Conservation (phyloP, 495 filamentous ascomycete species). For the Extremus antarcticus region DNA sequence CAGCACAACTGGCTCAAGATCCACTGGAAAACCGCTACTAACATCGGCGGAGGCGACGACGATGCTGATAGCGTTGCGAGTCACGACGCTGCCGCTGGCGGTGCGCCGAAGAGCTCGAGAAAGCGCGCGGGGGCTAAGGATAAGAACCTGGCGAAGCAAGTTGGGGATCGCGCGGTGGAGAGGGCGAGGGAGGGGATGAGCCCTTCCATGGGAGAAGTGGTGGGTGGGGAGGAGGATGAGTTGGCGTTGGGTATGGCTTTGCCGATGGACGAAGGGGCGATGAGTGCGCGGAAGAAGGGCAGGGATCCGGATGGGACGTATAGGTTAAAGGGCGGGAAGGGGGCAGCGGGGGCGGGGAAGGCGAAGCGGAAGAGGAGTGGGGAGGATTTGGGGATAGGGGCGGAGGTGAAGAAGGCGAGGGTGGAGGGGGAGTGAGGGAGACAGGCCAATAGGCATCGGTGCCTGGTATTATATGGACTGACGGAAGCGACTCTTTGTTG, state of each 20-base stretch:
- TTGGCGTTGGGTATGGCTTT: too few species aligned
- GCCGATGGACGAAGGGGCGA: background rate
- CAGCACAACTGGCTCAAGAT: slow-evolving; percentile 69
- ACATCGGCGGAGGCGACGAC: background rate
- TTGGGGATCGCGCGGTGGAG: slow-evolving; percentile 20
- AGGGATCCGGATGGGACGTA: slow-evolving; percentile 11
- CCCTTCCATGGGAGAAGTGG: background rate
- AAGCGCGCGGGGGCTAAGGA: slow-evolving; percentile 5
- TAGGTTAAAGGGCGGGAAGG: slow-evolving; percentile 26
- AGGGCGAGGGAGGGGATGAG: slow-evolving; percentile 14
- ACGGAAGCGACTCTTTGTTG: too few species aligned
- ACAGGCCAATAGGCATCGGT: background rate
- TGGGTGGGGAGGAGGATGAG: slow-evolving; percentile 35
- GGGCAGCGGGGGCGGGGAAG: slow-evolving; percentile 38
- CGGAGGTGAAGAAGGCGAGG: slow-evolving; percentile 21
- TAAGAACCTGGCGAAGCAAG: slow-evolving; percentile 19
- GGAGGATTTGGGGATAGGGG: slow-evolving; percentile 35
- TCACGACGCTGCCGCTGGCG: slow-evolving; percentile 29
- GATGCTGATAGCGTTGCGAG: slow-evolving; percentile 58
- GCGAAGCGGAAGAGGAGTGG: slow-evolving; percentile 53
- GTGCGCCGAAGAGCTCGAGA: background rate
- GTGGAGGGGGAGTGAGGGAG: background rate
- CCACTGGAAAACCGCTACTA: background rate
- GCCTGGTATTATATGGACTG: too few species aligned
- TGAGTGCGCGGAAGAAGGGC: slow-evolving; percentile 1